Evolutionary conservation across 371 early-diverging fungal species (phyloP), one percentile per base, ranked within the genome.

Genomic region (Actinomortierella ambigua): DNA sequence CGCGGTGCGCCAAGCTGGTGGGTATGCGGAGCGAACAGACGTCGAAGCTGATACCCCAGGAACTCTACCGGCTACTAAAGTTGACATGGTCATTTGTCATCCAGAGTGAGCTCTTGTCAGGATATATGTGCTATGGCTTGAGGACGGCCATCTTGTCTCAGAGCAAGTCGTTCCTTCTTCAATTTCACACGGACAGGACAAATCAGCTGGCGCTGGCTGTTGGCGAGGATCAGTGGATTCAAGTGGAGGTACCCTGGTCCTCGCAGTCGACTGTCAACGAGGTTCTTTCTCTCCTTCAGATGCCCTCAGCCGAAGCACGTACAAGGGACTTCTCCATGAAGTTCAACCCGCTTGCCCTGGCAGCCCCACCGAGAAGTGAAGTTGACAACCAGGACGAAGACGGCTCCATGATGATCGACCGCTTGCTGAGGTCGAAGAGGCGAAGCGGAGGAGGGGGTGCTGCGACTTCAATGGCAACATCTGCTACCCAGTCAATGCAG

Each of bases 201-300:
- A 93, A 89, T 48, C 96, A 97, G 75, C 81, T 93, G 24, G 86
- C 90, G 3, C 79, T 91, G n/a, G 75, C 96, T 14, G 88, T 97
- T 44, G 98, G 96, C 57, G 94, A 92, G 63, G 98, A 98, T 69
- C 95, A 95, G 75, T 98, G 98, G 98, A 82, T 84, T 17, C 93
- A 91, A 50, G 89, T 93, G 11, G 94, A 93, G 52, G 93, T 97
- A 9, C 95, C 97, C 0, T 78, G 88, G 39, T 96, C 97, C 55
- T 97, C 95, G 55, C 98, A 98, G 70, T 75, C 81, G 20, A 91
- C 95, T 50, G 89, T 90, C 11, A 88, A 94, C 49, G 80, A 82
- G 48, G 82, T 96, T n/a, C 81, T 90, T 26, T 81, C 83, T 5
- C 81, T 83, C 5, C 77, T 69, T 6, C 54, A 55, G 11, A 54